Evolutionary conservation across 2,329 filamentous ascomycete species (phyloP).

Genomic region (Colletotrichum nymphaeae): DNA sequence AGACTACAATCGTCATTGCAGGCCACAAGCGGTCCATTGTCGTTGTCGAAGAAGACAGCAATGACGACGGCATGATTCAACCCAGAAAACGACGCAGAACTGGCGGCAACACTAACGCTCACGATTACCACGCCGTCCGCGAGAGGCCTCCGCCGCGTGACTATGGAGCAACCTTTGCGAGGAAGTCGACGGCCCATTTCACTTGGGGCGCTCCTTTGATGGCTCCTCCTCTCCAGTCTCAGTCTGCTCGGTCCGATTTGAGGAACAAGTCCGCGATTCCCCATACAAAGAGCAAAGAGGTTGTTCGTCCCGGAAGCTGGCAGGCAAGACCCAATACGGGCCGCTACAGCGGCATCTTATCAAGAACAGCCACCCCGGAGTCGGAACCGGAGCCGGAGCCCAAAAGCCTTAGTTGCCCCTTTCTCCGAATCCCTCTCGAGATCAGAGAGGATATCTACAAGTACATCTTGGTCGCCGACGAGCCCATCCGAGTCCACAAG

Average conservation of each 20-base stretch:
- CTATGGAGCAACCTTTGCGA: conserved; percentile 19
- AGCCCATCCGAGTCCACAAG: conserved; percentile 47
- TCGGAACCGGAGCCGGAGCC: not conserved
- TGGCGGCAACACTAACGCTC: not conserved
- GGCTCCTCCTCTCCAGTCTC: not conserved
- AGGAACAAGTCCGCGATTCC: not conserved
- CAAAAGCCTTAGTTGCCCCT: not conserved
- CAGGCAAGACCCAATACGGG: not conserved
- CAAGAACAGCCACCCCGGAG: not conserved
- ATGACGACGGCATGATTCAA: conserved; percentile 19
- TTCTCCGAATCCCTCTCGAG: conserved; percentile 42
- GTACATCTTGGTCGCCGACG: conserved; percentile 44
- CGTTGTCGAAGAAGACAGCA: not conserved
- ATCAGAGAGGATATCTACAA: conserved; percentile 46
- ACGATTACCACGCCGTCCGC: not conserved
- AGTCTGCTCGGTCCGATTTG: too few relatives aligned
- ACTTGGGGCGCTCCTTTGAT: conserved; percentile 20
- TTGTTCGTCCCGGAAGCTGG: not conserved
- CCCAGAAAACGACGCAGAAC: conserved; percentile 3
- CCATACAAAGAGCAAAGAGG: not conserved
- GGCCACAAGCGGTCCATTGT: not conserved
- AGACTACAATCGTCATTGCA: not conserved
- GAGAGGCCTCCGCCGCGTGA: conserved; percentile 18
- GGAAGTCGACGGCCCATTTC: conserved; percentile 22
- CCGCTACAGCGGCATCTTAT: not conserved